These are phyloP conservation scores for Eucalyptus erythrocorys DNA, from an alignment of 345 rosid species.

Conservation along the genomic window DNA sequence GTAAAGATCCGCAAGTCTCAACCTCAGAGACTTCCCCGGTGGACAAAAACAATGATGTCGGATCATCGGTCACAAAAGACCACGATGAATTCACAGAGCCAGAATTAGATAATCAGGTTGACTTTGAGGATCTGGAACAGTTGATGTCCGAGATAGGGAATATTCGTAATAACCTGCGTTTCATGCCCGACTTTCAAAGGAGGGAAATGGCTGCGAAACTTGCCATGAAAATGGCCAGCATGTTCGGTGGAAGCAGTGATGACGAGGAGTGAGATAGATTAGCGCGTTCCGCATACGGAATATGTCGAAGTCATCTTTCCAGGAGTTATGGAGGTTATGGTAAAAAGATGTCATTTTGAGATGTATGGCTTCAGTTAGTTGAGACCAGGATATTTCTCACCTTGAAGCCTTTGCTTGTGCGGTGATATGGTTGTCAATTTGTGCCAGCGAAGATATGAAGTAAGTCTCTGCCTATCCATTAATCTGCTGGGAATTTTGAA, in stretches of 20 bases:
- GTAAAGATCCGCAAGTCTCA: slow-evolving; percentile 20
- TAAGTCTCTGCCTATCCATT: background rate
- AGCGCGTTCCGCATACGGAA: accelerated
- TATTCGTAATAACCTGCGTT: slow-evolving; percentile 55
- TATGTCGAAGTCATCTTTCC: background rate
- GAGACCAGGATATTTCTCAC: background rate
- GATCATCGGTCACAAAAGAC: background rate
- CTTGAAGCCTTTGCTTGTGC: background rate
- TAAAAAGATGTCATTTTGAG: background rate
- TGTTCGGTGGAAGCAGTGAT: slow-evolving; percentile 77
- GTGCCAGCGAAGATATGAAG: background rate
- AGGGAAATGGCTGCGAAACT: slow-evolving; percentile 86
- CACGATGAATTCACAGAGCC: slow-evolving; percentile 9
- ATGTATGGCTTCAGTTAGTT: background rate
- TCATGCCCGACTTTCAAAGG: slow-evolving; percentile 90
- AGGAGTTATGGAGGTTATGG: background rate
- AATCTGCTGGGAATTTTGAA: background rate
- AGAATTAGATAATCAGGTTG: slow-evolving; percentile 20
- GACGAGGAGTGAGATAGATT: slow-evolving; percentile 21
- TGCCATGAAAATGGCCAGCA: slow-evolving; percentile 88
- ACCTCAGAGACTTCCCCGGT: slow-evolving; percentile 8
- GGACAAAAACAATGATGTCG: slow-evolving; percentile 12
- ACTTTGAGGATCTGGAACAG: slow-evolving; percentile 81
- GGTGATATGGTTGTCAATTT: background rate
- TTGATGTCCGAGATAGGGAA: slow-evolving; percentile 91